A percentile compares a stretch with the other conserved stretches of the same genome.
phyloP scores from a whole-genome alignment of 1,139 yeast species.

The Kluyveromyces marxianus region DNA sequence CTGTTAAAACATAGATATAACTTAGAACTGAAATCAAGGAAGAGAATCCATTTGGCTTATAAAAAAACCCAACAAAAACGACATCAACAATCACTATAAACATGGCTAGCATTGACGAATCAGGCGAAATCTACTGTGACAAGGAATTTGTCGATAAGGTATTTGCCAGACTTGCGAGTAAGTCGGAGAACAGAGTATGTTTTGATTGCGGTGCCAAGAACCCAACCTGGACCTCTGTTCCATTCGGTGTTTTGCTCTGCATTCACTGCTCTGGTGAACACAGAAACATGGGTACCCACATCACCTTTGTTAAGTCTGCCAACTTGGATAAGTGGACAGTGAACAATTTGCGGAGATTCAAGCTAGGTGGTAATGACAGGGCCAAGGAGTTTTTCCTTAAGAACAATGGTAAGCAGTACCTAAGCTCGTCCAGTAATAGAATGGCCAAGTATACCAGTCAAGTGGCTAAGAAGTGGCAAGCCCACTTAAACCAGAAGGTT shows the following conservation, averaged over 20 bases:
- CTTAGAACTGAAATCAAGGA: no score
- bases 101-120: slow-evolving; percentile 16
- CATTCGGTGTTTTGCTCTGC: slow-evolving; percentile 89
- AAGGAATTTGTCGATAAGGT: slow-evolving; percentile 28
- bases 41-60: no score
- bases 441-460: slow-evolving; percentile 72
- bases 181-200: slow-evolving; percentile 68
- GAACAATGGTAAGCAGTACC: slow-evolving; percentile 73
- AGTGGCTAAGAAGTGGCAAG: slow-evolving; percentile 71
- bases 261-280: slow-evolving; percentile 96
- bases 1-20: no score
- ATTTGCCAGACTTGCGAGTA: slow-evolving; percentile 26
- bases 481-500: slow-evolving; percentile 65
- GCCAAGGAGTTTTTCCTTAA: slow-evolving; percentile 78
- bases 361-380: slow-evolving; percentile 83
- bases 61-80: no score
- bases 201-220: slow-evolving; percentile 91
- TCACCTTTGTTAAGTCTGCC: slow-evolving; percentile 88
- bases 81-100: neutral
- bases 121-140: slow-evolving; percentile 28
- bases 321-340: slow-evolving; percentile 91
- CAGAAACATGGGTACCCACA: slow-evolving; percentile 92
- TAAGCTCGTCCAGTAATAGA: slow-evolving; percentile 50
- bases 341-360: slow-evolving; percentile 80
- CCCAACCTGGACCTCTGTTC: slow-evolving; percentile 98